A percentile compares a stretch with the other conserved stretches of the same genome.
phyloP scores from a whole-genome alignment of 2,329 filamentous ascomycete genomes.

The Coniochaeta prunicola region DNA sequence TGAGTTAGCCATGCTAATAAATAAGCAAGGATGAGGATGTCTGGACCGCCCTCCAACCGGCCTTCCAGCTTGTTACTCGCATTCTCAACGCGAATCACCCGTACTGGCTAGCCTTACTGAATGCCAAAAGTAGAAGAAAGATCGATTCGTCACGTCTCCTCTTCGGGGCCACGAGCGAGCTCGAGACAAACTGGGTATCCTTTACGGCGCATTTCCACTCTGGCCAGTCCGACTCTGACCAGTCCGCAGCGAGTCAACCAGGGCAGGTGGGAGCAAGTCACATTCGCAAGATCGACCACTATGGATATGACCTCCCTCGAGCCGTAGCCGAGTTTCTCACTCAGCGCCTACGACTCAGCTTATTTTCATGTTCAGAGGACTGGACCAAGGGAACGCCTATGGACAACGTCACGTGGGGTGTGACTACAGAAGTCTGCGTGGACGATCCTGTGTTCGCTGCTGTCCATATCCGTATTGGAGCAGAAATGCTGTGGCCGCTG shows the following conservation, averaged over 20 bases:
- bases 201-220: neutral
- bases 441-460: neutral
- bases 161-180: neutral
- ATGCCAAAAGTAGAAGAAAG: neutral
- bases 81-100: conserved; percentile 7
- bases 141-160: neutral
- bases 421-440: too few relatives aligned
- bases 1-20: neutral
- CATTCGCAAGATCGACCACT: neutral
- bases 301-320: neutral
- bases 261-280: neutral
- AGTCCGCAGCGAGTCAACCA: neutral
- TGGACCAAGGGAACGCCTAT: neutral
- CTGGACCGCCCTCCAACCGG: conserved; percentile 10
- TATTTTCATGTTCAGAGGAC: neutral
- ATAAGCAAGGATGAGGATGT: conserved; percentile 4
- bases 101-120: conserved; percentile 4
- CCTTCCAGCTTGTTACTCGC: conserved; percentile 7
- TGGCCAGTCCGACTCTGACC: too few relatives aligned
- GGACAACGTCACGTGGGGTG: neutral
- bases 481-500: conserved; percentile 7
- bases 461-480: neutral
- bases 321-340: neutral
- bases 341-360: neutral
- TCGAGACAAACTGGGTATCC: neutral